phyloP scores from a whole-genome alignment of 176 grass and related monocot genomes.

The Neostapfia colusana region DNA sequence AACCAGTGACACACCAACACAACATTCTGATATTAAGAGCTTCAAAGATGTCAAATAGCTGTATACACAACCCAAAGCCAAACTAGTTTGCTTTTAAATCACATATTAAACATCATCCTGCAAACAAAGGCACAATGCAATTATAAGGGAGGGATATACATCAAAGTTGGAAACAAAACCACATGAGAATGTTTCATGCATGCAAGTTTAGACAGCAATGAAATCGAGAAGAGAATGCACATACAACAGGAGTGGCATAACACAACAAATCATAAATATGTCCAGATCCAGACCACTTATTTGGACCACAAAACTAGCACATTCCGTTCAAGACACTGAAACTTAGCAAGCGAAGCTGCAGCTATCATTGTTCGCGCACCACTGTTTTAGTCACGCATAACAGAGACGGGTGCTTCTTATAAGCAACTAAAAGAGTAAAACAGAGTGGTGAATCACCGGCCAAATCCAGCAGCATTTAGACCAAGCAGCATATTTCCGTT shows the following conservation, averaged over 20 bases:
- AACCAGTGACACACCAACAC: background rate
- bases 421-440: conserved; percentile 22
- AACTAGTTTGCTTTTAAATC: background rate
- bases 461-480: conserved; percentile 60
- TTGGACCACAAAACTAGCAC: conserved; percentile 23
- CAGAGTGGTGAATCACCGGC: conserved; percentile 39
- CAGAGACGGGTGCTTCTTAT: conserved; percentile 2
- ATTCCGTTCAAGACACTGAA: conserved; percentile 34
- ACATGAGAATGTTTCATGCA: background rate
- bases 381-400: conserved; percentile 27
- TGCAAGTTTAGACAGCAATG: background rate
- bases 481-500: conserved; percentile 74
- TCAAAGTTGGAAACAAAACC: background rate
- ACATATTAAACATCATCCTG: background rate
- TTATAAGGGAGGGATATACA: background rate
- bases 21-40: background rate
- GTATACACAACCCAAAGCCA: background rate
- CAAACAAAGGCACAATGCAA: background rate
- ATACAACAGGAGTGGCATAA: conserved; percentile 13
- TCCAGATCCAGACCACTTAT: conserved; percentile 27
- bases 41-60: background rate
- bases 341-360: conserved; percentile 24
- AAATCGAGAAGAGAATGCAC: background rate
- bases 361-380: conserved; percentile 25
- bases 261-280: conserved; percentile 8